Evolutionary conservation across 192 early-diverging fungal species (phyloP).

Genomic region (Linnemannia exigua): DNA sequence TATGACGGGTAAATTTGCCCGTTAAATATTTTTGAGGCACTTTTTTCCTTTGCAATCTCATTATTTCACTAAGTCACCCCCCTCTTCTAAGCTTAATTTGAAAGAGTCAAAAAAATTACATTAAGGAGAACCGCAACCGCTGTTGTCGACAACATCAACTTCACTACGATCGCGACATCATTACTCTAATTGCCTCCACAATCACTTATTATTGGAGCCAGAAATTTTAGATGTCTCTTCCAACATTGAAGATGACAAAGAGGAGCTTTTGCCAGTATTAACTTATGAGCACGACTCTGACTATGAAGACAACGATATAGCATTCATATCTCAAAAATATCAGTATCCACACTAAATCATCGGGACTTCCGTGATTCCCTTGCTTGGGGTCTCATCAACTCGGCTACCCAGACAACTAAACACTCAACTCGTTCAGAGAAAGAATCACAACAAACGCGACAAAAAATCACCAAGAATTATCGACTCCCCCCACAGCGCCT

Average conservation of each 20-base stretch:
- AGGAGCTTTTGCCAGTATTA: conserved; percentile 13
- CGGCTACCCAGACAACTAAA: conserved; percentile 12
- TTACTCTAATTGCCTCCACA: not conserved
- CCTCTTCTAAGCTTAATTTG: too few relatives aligned
- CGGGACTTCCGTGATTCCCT: conserved; percentile 16
- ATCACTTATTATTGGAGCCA: not conserved
- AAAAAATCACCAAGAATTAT: conserved; percentile 9
- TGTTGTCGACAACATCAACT: not conserved
- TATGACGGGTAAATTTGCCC: too few relatives aligned
- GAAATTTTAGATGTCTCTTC: not conserved
- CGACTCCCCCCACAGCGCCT: not conserved
- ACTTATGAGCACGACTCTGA: conserved; percentile 9
- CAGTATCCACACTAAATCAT: conserved; percentile 14
- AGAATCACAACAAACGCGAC: conserved; percentile 8
- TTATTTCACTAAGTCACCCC: too few relatives aligned
- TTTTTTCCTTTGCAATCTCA: too few relatives aligned
- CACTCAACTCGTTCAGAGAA: not conserved
- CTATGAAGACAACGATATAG: not conserved
- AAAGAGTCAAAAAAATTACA: too few relatives aligned
- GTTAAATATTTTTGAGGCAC: too few relatives aligned
- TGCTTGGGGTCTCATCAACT: conserved; percentile 13
- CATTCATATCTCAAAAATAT: not conserved
- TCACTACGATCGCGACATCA: not conserved
- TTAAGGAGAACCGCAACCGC: not conserved
- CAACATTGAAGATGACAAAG: conserved; percentile 9